Conservation (phyloP, 805 yeast species). For the Cyberlindnera mycetangii region DNA sequence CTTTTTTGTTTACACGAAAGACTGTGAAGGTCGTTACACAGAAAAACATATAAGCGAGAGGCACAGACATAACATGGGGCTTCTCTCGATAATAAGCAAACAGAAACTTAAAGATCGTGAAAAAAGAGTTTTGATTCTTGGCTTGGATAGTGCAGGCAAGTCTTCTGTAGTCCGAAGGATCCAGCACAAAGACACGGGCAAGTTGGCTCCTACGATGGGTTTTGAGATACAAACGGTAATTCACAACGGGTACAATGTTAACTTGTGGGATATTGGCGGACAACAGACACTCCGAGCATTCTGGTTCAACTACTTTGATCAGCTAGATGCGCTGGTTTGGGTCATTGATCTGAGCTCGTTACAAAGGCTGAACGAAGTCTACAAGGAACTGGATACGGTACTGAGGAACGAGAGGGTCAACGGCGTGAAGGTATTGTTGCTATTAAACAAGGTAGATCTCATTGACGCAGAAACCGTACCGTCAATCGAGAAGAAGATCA, state of each 20-base stretch:
- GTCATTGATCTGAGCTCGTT: conserved; percentile 69
- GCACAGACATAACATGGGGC: conserved; percentile 56
- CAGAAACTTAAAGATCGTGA: conserved; percentile 81
- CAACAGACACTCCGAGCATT: conserved; percentile 78
- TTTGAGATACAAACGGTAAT: conserved; percentile 69
- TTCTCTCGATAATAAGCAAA: conserved; percentile 73
- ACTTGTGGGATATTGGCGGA: conserved; percentile 91
- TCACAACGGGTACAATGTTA: conserved; percentile 38
- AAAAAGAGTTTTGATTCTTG: conserved; percentile 70
- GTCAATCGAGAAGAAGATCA: conserved; percentile 8
- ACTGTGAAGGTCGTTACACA: no score
- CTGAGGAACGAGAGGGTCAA: conserved; percentile 55
- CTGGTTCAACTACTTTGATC: conserved; percentile 87
- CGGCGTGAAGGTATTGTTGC: conserved; percentile 64
- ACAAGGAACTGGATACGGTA: conserved; percentile 58
- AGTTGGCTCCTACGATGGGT: conserved; percentile 88
- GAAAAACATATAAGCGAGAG: background rate
- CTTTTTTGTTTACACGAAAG: no score
- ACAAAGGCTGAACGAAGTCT: conserved; percentile 63
- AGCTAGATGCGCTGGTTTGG: conserved; percentile 75
- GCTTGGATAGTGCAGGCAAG: conserved; percentile 90
- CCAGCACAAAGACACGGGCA: conserved; percentile 44
- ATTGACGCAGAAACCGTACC: conserved; percentile 31
- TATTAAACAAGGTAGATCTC: conserved; percentile 75
- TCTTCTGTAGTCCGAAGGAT: conserved; percentile 72